Conservation (phyloP, 2,329 filamentous ascomycete genomes). For the Penicillium sp. region DNA sequence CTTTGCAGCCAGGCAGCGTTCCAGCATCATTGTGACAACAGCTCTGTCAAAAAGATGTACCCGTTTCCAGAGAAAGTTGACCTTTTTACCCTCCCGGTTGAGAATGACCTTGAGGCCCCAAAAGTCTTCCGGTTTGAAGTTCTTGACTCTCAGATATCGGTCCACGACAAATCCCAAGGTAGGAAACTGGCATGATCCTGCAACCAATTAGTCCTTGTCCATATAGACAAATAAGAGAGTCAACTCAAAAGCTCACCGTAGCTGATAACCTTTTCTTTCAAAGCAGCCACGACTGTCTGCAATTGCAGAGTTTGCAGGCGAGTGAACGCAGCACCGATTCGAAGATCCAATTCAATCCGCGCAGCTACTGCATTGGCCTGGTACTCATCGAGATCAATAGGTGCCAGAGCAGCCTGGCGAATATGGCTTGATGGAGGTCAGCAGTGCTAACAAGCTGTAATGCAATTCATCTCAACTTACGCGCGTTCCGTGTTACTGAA, state of each 20-base stretch:
- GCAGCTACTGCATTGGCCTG: constrained; percentile 87
- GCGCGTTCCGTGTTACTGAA: constrained; percentile 97
- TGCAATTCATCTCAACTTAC: constrained; percentile 50
- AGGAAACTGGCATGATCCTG: constrained; percentile 92
- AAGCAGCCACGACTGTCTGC: constrained; percentile 67
- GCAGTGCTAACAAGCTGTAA: background rate
- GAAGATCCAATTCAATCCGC: constrained; percentile 87
- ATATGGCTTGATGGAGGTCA: constrained; percentile 67
- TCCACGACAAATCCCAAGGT: constrained; percentile 97
- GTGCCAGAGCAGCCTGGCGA: constrained; percentile 74
- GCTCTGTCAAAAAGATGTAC: constrained; percentile 86
- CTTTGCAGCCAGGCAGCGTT: constrained; percentile 77
- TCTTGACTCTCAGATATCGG: constrained; percentile 88
- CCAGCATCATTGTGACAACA: constrained; percentile 77
- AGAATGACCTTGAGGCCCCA: constrained; percentile 90
- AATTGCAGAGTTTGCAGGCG: constrained; percentile 80
- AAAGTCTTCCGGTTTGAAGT: constrained; percentile 89
- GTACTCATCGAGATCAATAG: constrained; percentile 76
- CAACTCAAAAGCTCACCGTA: constrained; percentile 62
- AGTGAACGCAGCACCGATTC: constrained; percentile 91
- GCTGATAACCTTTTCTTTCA: constrained; percentile 70
- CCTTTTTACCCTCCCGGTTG: constrained; percentile 72
- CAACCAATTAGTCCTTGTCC: background rate
- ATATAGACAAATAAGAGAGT: background rate
- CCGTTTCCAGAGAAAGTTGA: constrained; percentile 81